A percentile compares a stretch with the other conserved stretches of the same genome.
Conservation (phyloP, 2,329 filamentous ascomycete species). For the Claviceps fusiformis region DNA sequence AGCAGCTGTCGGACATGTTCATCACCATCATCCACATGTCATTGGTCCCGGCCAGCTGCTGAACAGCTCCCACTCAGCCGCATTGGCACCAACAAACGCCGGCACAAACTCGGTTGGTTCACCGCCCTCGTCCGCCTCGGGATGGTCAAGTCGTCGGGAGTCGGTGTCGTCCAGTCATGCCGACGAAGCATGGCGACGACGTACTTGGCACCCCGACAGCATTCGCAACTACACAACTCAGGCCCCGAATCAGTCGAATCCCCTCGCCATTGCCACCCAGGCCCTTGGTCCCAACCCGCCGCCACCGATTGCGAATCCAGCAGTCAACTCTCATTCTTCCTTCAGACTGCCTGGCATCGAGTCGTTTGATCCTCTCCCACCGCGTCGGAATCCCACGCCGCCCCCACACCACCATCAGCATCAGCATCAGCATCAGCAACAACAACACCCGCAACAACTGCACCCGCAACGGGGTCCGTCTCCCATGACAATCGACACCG, state of each 20-base stretch:
- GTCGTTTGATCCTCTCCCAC: constrained; percentile 69
- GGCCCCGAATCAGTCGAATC: constrained; percentile 43
- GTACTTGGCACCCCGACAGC: constrained; percentile 84
- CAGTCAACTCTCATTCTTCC: constrained; percentile 38
- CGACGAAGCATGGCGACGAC: constrained; percentile 67
- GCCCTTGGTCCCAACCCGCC: constrained; percentile 41
- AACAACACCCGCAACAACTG: too few species aligned
- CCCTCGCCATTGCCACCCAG: constrained; percentile 63
- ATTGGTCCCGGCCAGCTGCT: constrained; percentile 35
- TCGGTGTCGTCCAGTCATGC: constrained; percentile 41
- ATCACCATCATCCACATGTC: constrained; percentile 33
- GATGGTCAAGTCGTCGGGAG: constrained; percentile 48
- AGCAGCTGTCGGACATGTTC: constrained; percentile 35
- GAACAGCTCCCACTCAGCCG: constrained; percentile 39
- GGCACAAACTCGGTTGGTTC: constrained; percentile 48
- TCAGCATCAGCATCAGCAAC: too few species aligned
- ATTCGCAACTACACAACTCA: constrained; percentile 50
- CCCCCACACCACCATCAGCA: constrained; percentile 28
- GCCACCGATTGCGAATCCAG: constrained; percentile 31
- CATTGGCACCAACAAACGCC: constrained; percentile 34
- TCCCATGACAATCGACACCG: constrained; percentile 62
- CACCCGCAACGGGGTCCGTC: constrained; percentile 44
- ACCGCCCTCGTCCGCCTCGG: constrained; percentile 51
- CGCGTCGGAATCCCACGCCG: constrained; percentile 43
- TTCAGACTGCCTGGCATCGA: constrained; percentile 79